Conservation (phyloP, 768 basidiomycete species). For the Mycena vulgaris region DNA sequence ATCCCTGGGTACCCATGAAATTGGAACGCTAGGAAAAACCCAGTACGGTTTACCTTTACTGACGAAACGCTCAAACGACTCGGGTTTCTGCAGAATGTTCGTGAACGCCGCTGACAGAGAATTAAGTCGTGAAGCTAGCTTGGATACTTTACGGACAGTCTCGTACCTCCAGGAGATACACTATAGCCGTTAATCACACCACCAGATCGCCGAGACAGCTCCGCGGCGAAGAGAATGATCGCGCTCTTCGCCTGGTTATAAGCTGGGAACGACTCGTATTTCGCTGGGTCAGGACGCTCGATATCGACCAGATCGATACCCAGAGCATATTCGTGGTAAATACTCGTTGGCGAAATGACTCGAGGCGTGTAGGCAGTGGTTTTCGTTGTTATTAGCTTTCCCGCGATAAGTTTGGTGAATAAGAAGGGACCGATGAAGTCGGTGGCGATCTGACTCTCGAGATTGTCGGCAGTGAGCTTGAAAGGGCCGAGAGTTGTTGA, state of each 20-base stretch:
- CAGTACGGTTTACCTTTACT: background rate
- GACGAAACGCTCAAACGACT: slow-evolving; percentile 16
- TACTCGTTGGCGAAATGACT: background rate
- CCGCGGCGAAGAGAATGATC: background rate
- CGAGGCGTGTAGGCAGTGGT: background rate
- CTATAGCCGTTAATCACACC: slow-evolving; percentile 14
- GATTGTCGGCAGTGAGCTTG: slow-evolving; percentile 22
- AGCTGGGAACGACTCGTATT: background rate
- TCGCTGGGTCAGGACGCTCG: background rate
- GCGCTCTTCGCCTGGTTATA: slow-evolving; percentile 22
- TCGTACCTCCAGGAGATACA: slow-evolving; percentile 9
- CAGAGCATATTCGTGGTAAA: slow-evolving; percentile 2
- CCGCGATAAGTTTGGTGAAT: slow-evolving; percentile 1
- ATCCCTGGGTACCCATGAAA: background rate
- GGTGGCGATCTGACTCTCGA: slow-evolving; percentile 25
- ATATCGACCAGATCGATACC: slow-evolving; percentile 5
- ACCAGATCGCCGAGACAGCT: background rate
- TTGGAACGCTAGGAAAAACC: background rate
- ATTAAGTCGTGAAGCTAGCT: no score
- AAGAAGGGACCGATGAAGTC: slow-evolving; percentile 16
- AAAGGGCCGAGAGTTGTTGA: slow-evolving; percentile 20
- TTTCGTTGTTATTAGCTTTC: background rate
- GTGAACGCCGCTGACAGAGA: background rate
- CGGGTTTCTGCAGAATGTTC: slow-evolving; percentile 18
- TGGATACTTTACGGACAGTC: no score